Base-by-base conservation (phyloP, 73 alveolate genomes). In the Loxodes magnus region DNA sequence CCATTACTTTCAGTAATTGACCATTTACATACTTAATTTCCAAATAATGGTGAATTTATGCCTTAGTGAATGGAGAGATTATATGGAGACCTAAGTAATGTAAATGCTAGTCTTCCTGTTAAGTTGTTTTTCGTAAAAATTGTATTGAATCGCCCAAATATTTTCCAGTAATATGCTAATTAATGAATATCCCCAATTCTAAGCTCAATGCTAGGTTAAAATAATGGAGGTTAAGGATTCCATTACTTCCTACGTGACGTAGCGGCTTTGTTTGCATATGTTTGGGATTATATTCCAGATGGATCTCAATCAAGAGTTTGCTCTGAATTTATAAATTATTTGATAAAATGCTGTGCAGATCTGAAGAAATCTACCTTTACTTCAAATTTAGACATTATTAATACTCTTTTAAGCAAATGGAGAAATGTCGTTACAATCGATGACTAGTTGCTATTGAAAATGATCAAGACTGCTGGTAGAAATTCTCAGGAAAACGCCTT, bases 221-320 rank as follows among this genome's bases (percentile, higher is more conserved):
- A 78, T 41, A 87, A 80, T 53, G 96, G 99, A 21, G 97, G 98
- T 10, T 78, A 80, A 64, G 97, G 97, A 34, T 87, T 93, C 73
- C 96, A 93, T 66, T 93, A 93, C 73, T 93, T 93, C 70, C 67
- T 87, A 49, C 77, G 99, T 66, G 99, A 93, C 76, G 79, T 86
- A 2, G 86, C 93, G 30, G 81, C 95, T 5, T 27, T 82, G 4
- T 52, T 87, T 7, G 59, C 82, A 44, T 57, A 86, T 4, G 87
- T 87, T 61, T 56, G 70, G 36, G 73, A 75, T n/a, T 56, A 53
- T 30, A 55, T 60, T 44, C 73, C 79, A 22, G 81, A 71, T 9
- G 74, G 64, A 1, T 17, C 37, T 34, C 55, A 31, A 65, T 59
- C 54, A 69, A 75, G 37, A 87, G 46, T 64, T 55, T 51, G 83